These are phyloP conservation scores for Orobanche coerulescens DNA, from an alignment of 257 asterid species.

Conservation along the genomic window DNA sequence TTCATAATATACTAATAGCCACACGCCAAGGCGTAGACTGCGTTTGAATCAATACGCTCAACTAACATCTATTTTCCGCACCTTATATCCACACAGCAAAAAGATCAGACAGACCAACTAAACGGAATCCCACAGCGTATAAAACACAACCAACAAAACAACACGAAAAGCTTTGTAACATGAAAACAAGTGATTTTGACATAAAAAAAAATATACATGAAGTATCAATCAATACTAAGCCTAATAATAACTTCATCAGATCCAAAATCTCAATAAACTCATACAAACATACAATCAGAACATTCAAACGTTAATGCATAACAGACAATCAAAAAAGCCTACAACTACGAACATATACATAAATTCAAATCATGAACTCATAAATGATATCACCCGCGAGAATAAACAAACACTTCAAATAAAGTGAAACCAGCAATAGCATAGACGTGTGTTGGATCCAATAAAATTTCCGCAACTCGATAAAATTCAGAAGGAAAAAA, in stretches of 20 bases:
- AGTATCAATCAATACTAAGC: conserved; percentile 6
- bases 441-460: conserved; percentile 14
- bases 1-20: not conserved
- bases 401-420: not conserved
- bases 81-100: not conserved
- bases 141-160: conserved; percentile 4
- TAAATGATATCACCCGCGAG: not conserved
- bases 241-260: conserved; percentile 20
- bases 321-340: not conserved
- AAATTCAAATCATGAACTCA: not conserved
- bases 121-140: conserved; percentile 9
- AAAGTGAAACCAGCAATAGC: not conserved
- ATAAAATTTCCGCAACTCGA: conserved; percentile 4
- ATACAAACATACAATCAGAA: conserved; percentile 4
- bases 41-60: not conserved
- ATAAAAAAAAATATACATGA: not conserved
- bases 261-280: conserved; percentile 27
- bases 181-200: not conserved
- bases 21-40: conserved; percentile 5
- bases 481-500: not conserved
- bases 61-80: not conserved
- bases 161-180: not conserved
- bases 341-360: not conserved
- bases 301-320: conserved; percentile 10
- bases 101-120: conserved; percentile 3